phyloP scores from a whole-genome alignment of 78 protist species.

The Ministeria vibrans region DNA sequence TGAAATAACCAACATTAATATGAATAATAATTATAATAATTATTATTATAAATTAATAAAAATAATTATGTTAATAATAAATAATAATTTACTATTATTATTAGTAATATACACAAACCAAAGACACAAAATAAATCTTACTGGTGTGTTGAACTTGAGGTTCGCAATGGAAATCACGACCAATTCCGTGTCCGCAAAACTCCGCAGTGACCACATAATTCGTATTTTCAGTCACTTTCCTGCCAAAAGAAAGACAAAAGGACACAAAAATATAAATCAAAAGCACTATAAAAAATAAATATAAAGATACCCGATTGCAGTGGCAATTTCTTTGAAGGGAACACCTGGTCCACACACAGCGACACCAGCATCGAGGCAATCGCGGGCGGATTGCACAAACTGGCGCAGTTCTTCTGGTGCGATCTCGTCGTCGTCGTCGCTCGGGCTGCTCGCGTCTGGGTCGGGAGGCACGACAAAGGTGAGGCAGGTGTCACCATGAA shows the following conservation, averaged over 20 bases:
- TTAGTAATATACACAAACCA: background rate
- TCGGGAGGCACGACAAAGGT: constrained; percentile 72
- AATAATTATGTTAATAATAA: too few relatives aligned
- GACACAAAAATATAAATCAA: background rate
- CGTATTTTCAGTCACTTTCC: background rate
- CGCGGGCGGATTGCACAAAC: constrained; percentile 34
- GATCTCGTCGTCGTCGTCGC: constrained; percentile 11
- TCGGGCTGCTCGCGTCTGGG: constrained; percentile 9
- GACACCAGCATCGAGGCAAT: constrained; percentile 29
- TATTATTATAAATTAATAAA: too few relatives aligned
- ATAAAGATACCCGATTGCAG: constrained; percentile 22
- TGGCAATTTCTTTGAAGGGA: constrained; percentile 31
- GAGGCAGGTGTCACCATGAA: constrained; percentile 81
- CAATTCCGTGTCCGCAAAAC: constrained; percentile 91
- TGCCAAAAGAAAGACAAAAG: background rate
- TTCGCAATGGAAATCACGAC: constrained; percentile 81
- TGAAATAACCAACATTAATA: background rate
- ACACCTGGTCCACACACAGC: constrained; percentile 32
- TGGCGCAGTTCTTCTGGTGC: background rate
- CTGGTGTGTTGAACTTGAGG: constrained; percentile 42
- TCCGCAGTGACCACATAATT: constrained; percentile 24
- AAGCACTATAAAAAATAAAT: background rate
- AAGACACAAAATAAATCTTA: background rate
- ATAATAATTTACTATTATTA: too few relatives aligned
- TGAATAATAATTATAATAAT: background rate